Evolutionary conservation across 2,329 filamentous ascomycete genomes (phyloP).

Genomic region (Aaosphaeria arxii): DNA sequence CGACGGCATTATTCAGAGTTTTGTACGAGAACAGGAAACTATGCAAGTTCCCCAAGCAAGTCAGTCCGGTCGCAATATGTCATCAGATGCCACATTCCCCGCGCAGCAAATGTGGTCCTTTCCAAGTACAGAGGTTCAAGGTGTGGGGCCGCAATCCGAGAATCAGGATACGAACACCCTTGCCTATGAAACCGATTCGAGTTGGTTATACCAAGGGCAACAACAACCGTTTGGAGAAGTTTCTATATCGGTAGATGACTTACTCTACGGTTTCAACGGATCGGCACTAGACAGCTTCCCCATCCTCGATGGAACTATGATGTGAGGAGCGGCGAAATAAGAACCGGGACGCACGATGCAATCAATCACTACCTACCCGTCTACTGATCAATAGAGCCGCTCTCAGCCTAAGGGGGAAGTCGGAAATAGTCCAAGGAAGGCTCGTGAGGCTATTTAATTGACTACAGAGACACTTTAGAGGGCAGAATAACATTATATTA

Average conservation of each 20-base stretch:
- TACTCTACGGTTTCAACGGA: slow-evolving; percentile 24
- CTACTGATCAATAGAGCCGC: too few relatives aligned
- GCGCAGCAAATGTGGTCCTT: background rate
- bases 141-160: background rate
- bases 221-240: slow-evolving; percentile 12
- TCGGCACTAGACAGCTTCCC: slow-evolving; percentile 22
- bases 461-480: too few relatives aligned
- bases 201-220: background rate
- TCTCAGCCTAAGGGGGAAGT: too few relatives aligned
- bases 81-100: background rate
- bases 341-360: too few relatives aligned
- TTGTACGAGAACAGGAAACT: slow-evolving; percentile 33
- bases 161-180: background rate
- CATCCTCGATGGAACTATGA: slow-evolving; percentile 5
- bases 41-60: slow-evolving; percentile 7
- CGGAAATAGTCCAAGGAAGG: too few relatives aligned
- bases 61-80: slow-evolving; percentile 1
- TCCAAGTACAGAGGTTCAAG: background rate
- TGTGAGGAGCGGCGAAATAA: too few relatives aligned
- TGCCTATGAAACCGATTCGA: background rate
- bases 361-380: too few relatives aligned
- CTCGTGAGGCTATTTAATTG: too few relatives aligned
- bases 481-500: too few relatives aligned
- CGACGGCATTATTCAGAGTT: slow-evolving; percentile 43
- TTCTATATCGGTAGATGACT: slow-evolving; percentile 17